phyloP scores from a whole-genome alignment of 225 moss, liverwort and hornwort species.

The Neckera pumila region DNA sequence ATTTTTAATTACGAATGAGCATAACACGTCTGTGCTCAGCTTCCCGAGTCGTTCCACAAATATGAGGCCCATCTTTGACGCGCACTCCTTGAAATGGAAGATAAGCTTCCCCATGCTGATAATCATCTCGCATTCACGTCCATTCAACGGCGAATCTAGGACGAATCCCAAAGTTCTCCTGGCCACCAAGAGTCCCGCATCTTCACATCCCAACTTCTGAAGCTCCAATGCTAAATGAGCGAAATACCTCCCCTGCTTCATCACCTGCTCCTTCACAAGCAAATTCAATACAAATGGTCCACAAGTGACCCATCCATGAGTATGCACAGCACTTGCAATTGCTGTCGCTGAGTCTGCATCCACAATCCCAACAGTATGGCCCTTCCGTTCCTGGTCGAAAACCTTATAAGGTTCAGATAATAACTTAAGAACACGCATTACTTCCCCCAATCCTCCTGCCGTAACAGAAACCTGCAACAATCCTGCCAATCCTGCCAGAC shows the following conservation, averaged over 20 bases:
- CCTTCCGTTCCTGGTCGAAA: neutral
- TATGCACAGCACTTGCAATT: neutral
- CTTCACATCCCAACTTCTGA: neutral
- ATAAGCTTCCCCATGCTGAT: neutral
- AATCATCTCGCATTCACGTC: neutral
- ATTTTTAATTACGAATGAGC: neutral
- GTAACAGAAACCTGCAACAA: neutral
- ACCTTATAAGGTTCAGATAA: neutral
- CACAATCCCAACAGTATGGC: neutral
- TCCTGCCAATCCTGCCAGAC: neutral
- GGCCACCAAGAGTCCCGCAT: conserved; percentile 4
- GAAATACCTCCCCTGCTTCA: neutral
- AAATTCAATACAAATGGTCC: neutral
- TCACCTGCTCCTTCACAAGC: neutral
- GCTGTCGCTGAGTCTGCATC: neutral
- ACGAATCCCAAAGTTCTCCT: neutral
- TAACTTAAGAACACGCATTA: neutral
- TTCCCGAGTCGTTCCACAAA: neutral
- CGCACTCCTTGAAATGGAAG: neutral
- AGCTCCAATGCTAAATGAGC: conserved; percentile 3
- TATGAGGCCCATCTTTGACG: neutral
- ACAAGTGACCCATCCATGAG: neutral
- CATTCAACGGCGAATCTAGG: neutral
- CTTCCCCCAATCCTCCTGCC: neutral
- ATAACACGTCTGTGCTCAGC: neutral